Evolutionary conservation across 1,284 basidiomycete species (phyloP).

Genomic region (Singerocomus inundabilis): DNA sequence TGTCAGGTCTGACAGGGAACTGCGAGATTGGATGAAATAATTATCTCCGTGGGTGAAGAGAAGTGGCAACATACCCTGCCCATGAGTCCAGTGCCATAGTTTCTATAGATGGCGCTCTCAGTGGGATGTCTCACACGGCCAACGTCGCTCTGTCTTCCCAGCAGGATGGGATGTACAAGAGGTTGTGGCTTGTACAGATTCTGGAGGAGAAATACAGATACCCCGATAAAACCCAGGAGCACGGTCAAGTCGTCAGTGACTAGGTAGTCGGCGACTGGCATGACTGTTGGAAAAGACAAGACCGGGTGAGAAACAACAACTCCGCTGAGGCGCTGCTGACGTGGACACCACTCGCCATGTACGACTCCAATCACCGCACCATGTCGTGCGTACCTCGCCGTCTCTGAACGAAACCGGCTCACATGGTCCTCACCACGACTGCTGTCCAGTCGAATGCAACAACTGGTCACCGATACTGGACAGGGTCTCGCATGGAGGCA

Average conservation of each 20-base stretch:
- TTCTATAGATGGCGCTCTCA: conserved; percentile 78
- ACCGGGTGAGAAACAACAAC: neutral
- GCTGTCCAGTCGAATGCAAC: too few species aligned
- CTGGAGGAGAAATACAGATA: conserved; percentile 70
- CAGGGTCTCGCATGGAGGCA: too few species aligned
- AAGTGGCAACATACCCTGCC: conserved; percentile 54
- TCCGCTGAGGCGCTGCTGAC: neutral
- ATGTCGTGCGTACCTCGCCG: neutral
- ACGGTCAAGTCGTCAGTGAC: conserved; percentile 76
- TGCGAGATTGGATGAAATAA: conserved; percentile 29
- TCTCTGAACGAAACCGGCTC: neutral
- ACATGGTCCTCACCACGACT: neutral
- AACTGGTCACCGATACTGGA: too few species aligned
- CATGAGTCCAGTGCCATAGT: conserved; percentile 77
- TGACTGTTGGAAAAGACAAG: conserved; percentile 15
- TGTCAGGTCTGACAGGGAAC: conserved; percentile 70
- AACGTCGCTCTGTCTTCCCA: conserved; percentile 80
- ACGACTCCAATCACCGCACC: too few species aligned
- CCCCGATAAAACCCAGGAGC: conserved; percentile 67
- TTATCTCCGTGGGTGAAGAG: neutral
- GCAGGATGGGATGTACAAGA: conserved; percentile 77
- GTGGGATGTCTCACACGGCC: conserved; percentile 70
- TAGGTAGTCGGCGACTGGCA: conserved; percentile 52
- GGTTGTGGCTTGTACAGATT: conserved; percentile 76
- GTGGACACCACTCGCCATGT: neutral